phyloP scores from a whole-genome alignment of 2,329 filamentous ascomycete species.

The Fusarium denticulatum region DNA sequence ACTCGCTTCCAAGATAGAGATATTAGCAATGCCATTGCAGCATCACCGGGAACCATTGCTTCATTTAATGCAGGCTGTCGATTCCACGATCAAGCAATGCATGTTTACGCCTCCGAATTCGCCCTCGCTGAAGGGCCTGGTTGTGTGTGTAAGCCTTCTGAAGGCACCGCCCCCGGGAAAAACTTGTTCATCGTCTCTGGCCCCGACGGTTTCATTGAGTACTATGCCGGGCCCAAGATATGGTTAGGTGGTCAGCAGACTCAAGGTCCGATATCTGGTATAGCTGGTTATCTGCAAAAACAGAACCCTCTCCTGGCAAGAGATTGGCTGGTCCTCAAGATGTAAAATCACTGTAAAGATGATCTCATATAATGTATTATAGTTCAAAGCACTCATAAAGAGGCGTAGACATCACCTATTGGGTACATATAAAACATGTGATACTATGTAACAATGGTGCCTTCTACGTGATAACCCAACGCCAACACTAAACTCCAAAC shows the following conservation, averaged over 20 bases:
- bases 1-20: conserved; percentile 67
- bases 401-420: conserved; percentile 23
- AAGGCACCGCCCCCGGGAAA: conserved; percentile 53
- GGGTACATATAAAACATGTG: conserved; percentile 21
- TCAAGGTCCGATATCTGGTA: conserved; percentile 78
- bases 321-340: conserved; percentile 65
- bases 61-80: conserved; percentile 39
- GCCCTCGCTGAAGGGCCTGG: conserved; percentile 38
- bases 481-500: conserved; percentile 25
- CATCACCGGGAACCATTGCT: background rate
- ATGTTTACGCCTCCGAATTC: conserved; percentile 46
- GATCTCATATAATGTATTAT: conserved; percentile 9
- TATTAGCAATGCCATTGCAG: conserved; percentile 52
- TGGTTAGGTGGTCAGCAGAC: conserved; percentile 78
- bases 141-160: conserved; percentile 41
- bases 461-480: conserved; percentile 37
- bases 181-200: conserved; percentile 87
- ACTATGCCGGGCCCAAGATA: conserved; percentile 81
- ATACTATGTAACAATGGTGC: conserved; percentile 25
- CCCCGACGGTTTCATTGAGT: conserved; percentile 86
- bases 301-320: conserved; percentile 49
- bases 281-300: conserved; percentile 69
- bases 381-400: conserved; percentile 9
- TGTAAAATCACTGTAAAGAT: conserved; percentile 47
- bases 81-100: conserved; percentile 46